phyloP scores from a whole-genome alignment of 345 rosid species.

The Aquilaria sinensis region DNA sequence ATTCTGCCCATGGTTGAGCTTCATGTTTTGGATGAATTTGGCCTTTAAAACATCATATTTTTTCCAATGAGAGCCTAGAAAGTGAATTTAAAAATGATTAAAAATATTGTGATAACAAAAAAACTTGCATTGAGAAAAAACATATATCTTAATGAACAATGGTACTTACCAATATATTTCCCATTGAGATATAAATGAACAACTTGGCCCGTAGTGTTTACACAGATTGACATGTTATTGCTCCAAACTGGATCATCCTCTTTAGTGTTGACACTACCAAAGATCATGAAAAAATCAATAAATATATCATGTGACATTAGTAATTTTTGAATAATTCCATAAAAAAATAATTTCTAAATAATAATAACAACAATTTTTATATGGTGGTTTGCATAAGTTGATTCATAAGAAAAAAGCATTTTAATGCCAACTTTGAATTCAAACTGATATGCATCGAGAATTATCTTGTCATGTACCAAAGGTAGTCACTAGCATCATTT shows the following conservation, averaged over 20 bases:
- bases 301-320: too few species aligned
- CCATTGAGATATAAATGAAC: constrained; percentile 64
- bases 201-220: constrained; percentile 48
- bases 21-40: constrained; percentile 25
- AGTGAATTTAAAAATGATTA: too few species aligned
- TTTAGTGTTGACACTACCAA: constrained; percentile 23
- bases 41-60: constrained; percentile 26
- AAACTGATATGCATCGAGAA: too few species aligned
- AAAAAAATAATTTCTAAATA: too few species aligned
- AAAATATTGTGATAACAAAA: too few species aligned
- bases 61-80: constrained; percentile 37
- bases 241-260: constrained; percentile 37
- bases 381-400: too few species aligned
- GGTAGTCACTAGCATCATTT: constrained; percentile 50
- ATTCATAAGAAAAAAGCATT: too few species aligned
- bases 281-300: too few species aligned
- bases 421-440: too few species aligned
- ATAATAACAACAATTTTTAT: too few species aligned
- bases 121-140: too few species aligned
- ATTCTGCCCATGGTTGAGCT: constrained; percentile 38
- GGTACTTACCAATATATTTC: constrained; percentile 12
- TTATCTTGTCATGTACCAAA: constrained; percentile 72
- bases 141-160: neutral
- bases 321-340: too few species aligned
- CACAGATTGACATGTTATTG: constrained; percentile 30